These are phyloP conservation scores for Kwoniella newhampshirensis DNA, from an alignment of 768 basidiomycete species.

Conservation along the genomic window DNA sequence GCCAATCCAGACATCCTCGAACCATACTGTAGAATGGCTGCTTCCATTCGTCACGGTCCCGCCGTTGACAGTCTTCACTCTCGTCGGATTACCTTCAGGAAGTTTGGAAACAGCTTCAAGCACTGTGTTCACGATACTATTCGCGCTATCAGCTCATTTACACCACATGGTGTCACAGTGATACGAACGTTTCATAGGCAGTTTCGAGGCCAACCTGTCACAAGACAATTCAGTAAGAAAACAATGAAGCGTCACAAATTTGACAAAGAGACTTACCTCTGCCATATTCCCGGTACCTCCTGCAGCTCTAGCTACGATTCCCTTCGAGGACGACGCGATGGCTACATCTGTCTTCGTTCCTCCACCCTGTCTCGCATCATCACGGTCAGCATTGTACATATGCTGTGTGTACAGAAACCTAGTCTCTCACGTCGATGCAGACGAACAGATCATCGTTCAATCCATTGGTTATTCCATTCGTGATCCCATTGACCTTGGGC, in stretches of 20 bases:
- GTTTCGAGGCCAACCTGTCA: slow-evolving; percentile 25
- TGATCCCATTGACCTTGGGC: neutral
- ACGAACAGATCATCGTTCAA: slow-evolving; percentile 13
- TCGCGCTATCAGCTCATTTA: slow-evolving; percentile 22
- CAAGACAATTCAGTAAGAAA: no score
- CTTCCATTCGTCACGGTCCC: no score
- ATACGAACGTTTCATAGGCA: slow-evolving; percentile 22
- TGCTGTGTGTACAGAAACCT: neutral
- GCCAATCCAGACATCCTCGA: slow-evolving; percentile 32
- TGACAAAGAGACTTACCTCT: slow-evolving; percentile 57
- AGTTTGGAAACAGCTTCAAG: slow-evolving; percentile 27
- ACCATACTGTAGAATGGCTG: slow-evolving; percentile 14
- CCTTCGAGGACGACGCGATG: slow-evolving; percentile 63
- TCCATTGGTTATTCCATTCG: slow-evolving; percentile 6
- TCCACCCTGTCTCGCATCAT: slow-evolving; percentile 55
- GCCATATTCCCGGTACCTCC: slow-evolving; percentile 84
- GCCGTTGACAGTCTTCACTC: no score
- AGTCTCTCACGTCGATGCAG: slow-evolving; percentile 31
- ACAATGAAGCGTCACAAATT: neutral
- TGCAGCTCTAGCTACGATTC: slow-evolving; percentile 65
- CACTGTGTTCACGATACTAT: slow-evolving; percentile 22
- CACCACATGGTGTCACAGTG: neutral
- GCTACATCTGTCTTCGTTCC: slow-evolving; percentile 83
- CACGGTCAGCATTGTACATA: neutral
- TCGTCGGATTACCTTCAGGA: neutral